Evolutionary conservation across 345 rosid species (phyloP), one percentile per base, ranked within the genome.

Genomic region (Balakata baccata): DNA sequence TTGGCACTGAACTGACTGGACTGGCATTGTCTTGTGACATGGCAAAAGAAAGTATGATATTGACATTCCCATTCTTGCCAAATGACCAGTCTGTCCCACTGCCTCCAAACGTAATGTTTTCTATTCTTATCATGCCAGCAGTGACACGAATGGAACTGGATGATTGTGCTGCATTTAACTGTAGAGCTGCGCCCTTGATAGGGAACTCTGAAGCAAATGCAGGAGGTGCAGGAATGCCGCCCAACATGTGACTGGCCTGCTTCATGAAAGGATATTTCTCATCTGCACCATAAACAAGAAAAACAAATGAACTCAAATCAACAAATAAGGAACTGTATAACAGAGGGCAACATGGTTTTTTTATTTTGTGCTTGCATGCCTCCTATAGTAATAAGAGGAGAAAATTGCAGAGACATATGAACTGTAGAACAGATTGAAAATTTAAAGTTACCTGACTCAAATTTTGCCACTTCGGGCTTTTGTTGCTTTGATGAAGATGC

Each of bases 81-180:
- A 82, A 68, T 38, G 91, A 86, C 97, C 89, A 86, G 71, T 87
- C 89, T 71, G 83, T 73, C 54, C 78, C 80, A 62, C 77, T 71
- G 70, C 83, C 81, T 6, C 76, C 80, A 63, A 81, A 62, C 43
- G 75, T 80, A 71, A 74, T 54, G 68, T 69, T 76, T 58, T 91
- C 85, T 80, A 95, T 85, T 81, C 91, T 92, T 57, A 95, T 85
- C 85, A 92, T 80, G 66, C 93, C 93, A 62, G 97, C 93, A 53
- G 88, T 90, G 56, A 92, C 85, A 71, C 86, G 93, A 53, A 85
- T 85, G 3, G 96, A 91, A 69, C 89, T 87, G 56, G 99, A 91
- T 18, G 97, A 59, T 70, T 88, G 89, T 43, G 89, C 84, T 14
- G 80, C 81, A 73, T 89, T 84, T 69, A 89, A 70, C 58, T 66